A percentile compares a stretch with the other conserved stretches of the same genome.
These are phyloP conservation scores for Malus hybrid DNA, from an alignment of 331 rosid species.

Conservation along the genomic window DNA sequence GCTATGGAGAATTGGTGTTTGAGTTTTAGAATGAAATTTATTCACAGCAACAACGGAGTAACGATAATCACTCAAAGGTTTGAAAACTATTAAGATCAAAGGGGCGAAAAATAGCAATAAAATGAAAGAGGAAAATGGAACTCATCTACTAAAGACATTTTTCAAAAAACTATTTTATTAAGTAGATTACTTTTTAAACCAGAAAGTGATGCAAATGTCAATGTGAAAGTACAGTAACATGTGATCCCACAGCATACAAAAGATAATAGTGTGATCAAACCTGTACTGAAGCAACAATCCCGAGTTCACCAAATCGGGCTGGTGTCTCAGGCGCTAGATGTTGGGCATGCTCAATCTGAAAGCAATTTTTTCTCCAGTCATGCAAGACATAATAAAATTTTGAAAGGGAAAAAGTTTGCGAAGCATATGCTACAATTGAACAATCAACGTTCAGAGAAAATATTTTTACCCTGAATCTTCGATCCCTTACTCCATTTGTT, in stretches of 20 bases:
- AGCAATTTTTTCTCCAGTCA: constrained; percentile 12
- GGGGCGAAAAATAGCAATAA: background rate
- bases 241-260: background rate
- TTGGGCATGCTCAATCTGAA: constrained; percentile 85
- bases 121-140: background rate
- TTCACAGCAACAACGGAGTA: background rate
- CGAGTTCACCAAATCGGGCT: constrained; percentile 45
- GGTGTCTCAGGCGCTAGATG: constrained; percentile 58
- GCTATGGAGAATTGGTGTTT: constrained; percentile 41
- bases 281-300: constrained; percentile 70
- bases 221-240: background rate
- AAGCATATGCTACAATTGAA: background rate
- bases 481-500: constrained; percentile 56
- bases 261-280: constrained; percentile 20
- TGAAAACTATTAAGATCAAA: background rate
- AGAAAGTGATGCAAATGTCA: background rate
- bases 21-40: background rate
- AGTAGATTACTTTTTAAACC: no score
- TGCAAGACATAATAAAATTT: background rate
- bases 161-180: no score
- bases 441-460: background rate
- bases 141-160: fast-evolving
- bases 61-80: background rate
- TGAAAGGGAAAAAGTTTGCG: background rate
- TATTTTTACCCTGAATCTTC: constrained; percentile 65